Conservation (phyloP, 805 yeast genomes). For the Saccharomyces jurei region DNA sequence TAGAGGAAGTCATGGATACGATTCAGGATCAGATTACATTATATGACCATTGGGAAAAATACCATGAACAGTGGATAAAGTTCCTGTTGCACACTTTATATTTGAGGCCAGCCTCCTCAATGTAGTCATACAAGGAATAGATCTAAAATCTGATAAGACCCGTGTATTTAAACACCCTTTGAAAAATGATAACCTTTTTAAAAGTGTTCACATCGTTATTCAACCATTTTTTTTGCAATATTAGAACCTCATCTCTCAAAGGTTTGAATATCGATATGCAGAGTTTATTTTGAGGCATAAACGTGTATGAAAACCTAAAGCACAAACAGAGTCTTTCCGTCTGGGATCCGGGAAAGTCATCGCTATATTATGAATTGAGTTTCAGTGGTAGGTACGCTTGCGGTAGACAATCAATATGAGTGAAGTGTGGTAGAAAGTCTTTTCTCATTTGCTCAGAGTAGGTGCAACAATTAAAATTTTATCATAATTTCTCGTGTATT, state of each 20-base stretch:
- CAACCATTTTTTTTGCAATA: background rate
- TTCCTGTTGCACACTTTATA: constrained; percentile 28
- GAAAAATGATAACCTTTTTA: background rate
- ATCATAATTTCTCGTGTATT: background rate
- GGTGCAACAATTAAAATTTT: background rate
- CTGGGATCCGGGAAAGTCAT: background rate
- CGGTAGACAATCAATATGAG: background rate
- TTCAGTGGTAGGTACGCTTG: background rate
- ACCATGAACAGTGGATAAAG: constrained; percentile 57
- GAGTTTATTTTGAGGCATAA: background rate
- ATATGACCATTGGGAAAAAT: constrained; percentile 82
- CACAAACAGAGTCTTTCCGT: background rate
- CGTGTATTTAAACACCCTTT: background rate
- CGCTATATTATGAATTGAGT: background rate
- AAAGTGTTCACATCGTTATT: background rate
- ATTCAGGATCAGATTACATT: constrained; percentile 76
- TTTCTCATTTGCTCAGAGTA: background rate
- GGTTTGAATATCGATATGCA: background rate
- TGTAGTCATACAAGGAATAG: background rate
- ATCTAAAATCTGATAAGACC: background rate
- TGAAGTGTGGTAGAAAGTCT: background rate
- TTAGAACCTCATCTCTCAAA: background rate
- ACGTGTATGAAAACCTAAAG: background rate
- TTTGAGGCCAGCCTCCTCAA: constrained; percentile 10
- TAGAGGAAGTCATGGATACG: constrained; percentile 70